Base-by-base conservation (phyloP, 2,329 filamentous ascomycete genomes). In the Monosporascus sp. region DNA sequence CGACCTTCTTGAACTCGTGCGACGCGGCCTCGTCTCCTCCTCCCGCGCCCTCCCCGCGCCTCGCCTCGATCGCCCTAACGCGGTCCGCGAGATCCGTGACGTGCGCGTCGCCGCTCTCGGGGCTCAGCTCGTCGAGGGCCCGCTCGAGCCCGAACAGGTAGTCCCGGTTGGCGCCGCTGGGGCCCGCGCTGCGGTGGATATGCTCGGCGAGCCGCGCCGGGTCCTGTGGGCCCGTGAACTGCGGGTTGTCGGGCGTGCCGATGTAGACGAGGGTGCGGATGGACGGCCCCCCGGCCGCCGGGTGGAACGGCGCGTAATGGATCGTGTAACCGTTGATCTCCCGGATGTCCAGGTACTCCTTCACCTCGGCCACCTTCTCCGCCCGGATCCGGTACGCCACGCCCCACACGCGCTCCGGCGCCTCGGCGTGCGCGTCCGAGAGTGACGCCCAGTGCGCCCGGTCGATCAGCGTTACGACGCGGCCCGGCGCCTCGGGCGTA, bases 271-370 rank as follows among this genome's bases (percentile, higher is more conserved):
- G 81, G 55, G 80, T 78, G 51, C 68, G 71, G 63, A 84, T 79
- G 20, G 71, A 61, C 4, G 63, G 22, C 28, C 60, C 56, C 18
- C 63, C 62, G 17, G 70, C 58, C 4, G 81, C 78, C 7, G 87
- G 85, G 63, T 92, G 78, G 70, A 97, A 97, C 0, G 88, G 84
- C 28, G 91, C 90, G 70, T 91, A 90, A 72, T 97, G 92, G 60
- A 96, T 95, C 51, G 86, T 89, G 73, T 99, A 99, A 26, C 94
- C 94, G 73, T 97, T 96, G 67, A 97, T 96, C 72, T 99, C 94
- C 46, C 94, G 87, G 60, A 97, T 93, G 71, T 97, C 92, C 48
- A 99, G 88, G 69, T 97, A 97, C 54, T 86, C 81, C 61, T 89
- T 87, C 4, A 97, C 93, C 73, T 93, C 87, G 55, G 84, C 79